A percentile compares a stretch with the other conserved stretches of the same genome.
phyloP scores from a whole-genome alignment of 441 rosid species.

The Syzygium malaccense region DNA sequence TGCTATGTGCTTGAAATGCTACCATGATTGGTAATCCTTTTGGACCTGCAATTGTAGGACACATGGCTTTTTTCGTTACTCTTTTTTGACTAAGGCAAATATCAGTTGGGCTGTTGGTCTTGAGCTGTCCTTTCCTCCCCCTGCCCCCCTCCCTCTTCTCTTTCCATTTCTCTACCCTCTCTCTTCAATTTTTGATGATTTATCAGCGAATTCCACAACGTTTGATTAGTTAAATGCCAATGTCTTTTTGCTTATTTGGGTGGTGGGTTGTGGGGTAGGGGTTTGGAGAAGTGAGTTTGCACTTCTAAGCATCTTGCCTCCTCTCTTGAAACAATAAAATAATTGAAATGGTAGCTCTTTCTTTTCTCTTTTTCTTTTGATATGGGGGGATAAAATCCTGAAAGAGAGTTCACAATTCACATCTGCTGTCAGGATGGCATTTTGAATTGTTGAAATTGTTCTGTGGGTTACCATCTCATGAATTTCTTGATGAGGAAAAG shows the following conservation, averaged over 20 bases:
- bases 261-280: neutral
- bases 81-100: neutral
- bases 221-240: neutral
- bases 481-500: neutral
- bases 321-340: neutral
- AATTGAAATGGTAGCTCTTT: neutral
- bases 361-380: neutral
- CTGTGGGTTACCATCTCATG: neutral
- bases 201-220: neutral
- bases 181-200: neutral
- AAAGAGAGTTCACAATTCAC: neutral
- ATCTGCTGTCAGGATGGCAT: neutral
- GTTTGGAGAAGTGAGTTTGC: neutral
- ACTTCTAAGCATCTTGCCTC: neutral
- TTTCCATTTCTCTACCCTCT: neutral
- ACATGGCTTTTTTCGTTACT: neutral
- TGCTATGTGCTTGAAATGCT: conserved; percentile 60
- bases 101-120: neutral
- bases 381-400: neutral
- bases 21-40: conserved; percentile 46
- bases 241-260: neutral
- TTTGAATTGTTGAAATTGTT: neutral
- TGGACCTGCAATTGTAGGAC: neutral
- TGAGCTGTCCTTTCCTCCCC: neutral
- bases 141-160: neutral